Conservation (phyloP, 2,329 filamentous ascomycete species). For the Clonostachys chloroleuca region DNA sequence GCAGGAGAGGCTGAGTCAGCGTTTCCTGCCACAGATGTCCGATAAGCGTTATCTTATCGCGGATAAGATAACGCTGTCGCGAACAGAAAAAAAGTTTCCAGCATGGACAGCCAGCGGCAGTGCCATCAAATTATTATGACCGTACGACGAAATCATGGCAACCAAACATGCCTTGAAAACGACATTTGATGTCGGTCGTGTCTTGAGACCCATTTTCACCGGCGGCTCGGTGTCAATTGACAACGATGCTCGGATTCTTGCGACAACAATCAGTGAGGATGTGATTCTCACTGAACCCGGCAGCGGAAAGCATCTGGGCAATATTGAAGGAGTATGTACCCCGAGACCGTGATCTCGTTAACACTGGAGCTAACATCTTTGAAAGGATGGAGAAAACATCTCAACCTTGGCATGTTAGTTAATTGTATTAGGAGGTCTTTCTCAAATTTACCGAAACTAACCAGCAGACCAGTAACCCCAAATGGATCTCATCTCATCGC, state of each 20-base stretch:
- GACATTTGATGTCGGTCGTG: slow-evolving; percentile 79
- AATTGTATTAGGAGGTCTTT: neutral
- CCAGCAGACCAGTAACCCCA: slow-evolving; percentile 63
- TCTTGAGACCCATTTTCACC: slow-evolving; percentile 90
- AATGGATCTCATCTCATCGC: slow-evolving; percentile 83
- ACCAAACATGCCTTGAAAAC: slow-evolving; percentile 68
- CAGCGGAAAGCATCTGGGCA: slow-evolving; percentile 76
- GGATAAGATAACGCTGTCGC: neutral
- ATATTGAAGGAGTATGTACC: slow-evolving; percentile 72
- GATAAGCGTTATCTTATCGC: no score
- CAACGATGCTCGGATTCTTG: slow-evolving; percentile 75
- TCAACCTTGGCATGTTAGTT: slow-evolving; percentile 64
- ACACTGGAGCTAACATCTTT: slow-evolving; percentile 8
- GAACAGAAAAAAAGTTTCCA: slow-evolving; percentile 4
- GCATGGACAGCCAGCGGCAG: neutral
- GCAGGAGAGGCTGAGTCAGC: no score
- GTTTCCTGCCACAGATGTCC: no score
- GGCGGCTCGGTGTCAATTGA: slow-evolving; percentile 85
- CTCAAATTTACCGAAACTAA: neutral
- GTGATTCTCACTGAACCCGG: slow-evolving; percentile 80
- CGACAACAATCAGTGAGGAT: slow-evolving; percentile 89
- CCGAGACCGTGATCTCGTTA: neutral
- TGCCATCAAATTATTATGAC: slow-evolving; percentile 6
- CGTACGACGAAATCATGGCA: slow-evolving; percentile 40
- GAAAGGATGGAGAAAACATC: slow-evolving; percentile 72